Evolutionary conservation across 108 stramenopile genomes (phyloP), one percentile per base, ranked within the genome.

Genomic region (Chaetoceros tenuissimus): DNA sequence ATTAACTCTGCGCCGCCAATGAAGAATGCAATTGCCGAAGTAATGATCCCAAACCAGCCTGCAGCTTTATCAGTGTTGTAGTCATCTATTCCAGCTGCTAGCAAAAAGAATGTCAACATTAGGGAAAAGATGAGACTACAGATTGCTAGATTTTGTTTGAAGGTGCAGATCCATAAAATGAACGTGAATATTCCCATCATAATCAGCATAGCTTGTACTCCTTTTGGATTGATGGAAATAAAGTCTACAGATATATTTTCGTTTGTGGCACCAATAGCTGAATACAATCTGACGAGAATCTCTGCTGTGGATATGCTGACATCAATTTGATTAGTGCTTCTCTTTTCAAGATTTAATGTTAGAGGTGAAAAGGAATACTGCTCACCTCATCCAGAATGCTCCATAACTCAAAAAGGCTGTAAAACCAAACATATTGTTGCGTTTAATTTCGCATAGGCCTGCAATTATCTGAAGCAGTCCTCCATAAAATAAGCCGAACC

Each of bases 401-500:
- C 74, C 74, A 30, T 66, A 75, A 3, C 57, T 43, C 25, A 31
- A 34, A 67, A 75, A 75, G n/a, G 69, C 74, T 3, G 74, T 71
- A 49, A 57, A 75, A 2, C 69, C 69, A 62, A 75, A 75, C 22
- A 71, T 31, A 24, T 70, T 67, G 48, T 71, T 71, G 21, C 66
- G 52, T 27, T 48, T 45, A 24, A 75, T 30, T 56, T 75, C 74
- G n/a, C 48, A 21, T 3, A 75, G 28, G 2, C 74, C 74, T 22
- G 66, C 74, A 51, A 75, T 54, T 1, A 75, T 18, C 47, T 75
- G 74, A 16, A 67, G 46, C 2, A 75, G 29, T 22, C 74, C 74
- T 30, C 74, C 74, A 50, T 69, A 75, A 54, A 75, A 75, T 21
- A 71, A 46, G 24, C 66, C 74, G 25, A 63, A 75, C 22, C 74